Conservation (phyloP, 805 yeast genomes). For the Cyberlindnera suaveolens region DNA sequence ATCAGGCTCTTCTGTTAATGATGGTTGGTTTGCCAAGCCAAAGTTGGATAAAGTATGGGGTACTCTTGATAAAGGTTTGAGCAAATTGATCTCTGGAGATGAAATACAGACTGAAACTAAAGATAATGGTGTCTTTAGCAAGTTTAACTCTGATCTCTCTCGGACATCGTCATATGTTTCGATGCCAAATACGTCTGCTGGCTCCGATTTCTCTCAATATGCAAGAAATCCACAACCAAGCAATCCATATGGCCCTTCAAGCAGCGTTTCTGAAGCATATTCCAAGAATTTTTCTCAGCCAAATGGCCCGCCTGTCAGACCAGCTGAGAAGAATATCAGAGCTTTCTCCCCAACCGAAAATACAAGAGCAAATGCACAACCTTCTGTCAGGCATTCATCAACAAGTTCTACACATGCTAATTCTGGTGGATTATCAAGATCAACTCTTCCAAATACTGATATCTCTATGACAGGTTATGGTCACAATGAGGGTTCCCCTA, state of each 20-base stretch:
- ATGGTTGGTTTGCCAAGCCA: constrained; percentile 74
- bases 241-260: constrained; percentile 6
- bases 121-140: constrained; percentile 53
- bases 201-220: constrained; percentile 1
- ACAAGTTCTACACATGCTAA: neutral
- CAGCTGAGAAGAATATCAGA: neutral
- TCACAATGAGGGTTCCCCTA: neutral
- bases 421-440: neutral
- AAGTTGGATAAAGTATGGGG: constrained; percentile 85
- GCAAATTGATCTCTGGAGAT: constrained; percentile 82
- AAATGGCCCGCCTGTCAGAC: no score
- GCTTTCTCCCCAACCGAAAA: neutral
- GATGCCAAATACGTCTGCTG: constrained; percentile 6
- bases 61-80: constrained; percentile 72
- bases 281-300: no score
- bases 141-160: constrained; percentile 64
- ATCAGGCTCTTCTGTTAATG: constrained; percentile 40
- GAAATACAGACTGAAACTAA: constrained; percentile 38
- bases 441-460: neutral
- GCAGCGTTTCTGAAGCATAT: neutral
- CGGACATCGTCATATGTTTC: constrained; percentile 36
- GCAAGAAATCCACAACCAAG: constrained; percentile 4
- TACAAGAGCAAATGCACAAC: neutral
- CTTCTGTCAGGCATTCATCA: neutral
- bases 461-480: neutral